A percentile compares a stretch with the other conserved stretches of the same genome.
These are phyloP conservation scores for Cicer pinnatifidum DNA, from an alignment of 306 rosid species.

Conservation along the genomic window DNA sequence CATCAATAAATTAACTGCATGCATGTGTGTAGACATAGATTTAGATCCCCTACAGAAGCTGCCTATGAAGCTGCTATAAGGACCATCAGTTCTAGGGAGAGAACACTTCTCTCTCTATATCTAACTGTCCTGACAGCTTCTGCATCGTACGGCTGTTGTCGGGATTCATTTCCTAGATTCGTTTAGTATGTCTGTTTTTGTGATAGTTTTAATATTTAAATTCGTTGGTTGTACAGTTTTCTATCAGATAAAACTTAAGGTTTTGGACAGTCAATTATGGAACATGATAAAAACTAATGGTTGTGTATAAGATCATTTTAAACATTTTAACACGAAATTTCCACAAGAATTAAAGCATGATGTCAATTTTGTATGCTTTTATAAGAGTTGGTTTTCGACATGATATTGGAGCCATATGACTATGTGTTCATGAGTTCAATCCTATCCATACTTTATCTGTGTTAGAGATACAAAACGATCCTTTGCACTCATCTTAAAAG, in stretches of 20 bases:
- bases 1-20: conserved; percentile 24
- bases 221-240: background rate
- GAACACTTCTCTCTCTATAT: too few relatives aligned
- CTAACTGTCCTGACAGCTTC: too few relatives aligned
- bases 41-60: too few relatives aligned
- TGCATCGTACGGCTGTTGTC: too few relatives aligned
- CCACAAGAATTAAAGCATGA: conserved; percentile 13
- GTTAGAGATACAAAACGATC: background rate
- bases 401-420: too few relatives aligned
- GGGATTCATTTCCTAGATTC: too few relatives aligned
- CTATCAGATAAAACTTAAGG: too few relatives aligned
- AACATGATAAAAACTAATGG: conserved; percentile 23
- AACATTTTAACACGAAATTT: conserved; percentile 10
- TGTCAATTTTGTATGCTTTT: conserved; percentile 20
- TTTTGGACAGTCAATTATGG: background rate
- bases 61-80: too few relatives aligned
- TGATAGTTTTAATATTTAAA: conserved; percentile 10
- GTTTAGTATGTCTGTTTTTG: background rate
- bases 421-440: conserved; percentile 8
- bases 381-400: too few relatives aligned
- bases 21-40: background rate
- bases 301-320: conserved; percentile 2
- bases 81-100: too few relatives aligned
- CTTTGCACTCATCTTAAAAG: too few relatives aligned
- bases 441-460: background rate